Evolutionary conservation across 2,329 filamentous ascomycete genomes (phyloP).

Genomic region (Ceratocystis eucalypticola): DNA sequence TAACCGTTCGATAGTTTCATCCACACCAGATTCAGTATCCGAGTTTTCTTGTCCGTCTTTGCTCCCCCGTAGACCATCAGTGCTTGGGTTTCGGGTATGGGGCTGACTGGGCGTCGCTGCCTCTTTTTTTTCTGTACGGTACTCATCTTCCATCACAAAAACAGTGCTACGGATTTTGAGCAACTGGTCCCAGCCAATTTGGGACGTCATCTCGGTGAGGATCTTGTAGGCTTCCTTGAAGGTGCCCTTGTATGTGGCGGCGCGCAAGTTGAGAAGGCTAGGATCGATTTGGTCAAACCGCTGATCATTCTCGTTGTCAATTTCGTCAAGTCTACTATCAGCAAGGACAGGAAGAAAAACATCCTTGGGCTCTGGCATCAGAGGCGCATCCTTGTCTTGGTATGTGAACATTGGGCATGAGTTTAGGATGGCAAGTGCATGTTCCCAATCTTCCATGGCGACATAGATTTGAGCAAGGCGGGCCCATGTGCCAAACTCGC

Average conservation of each 20-base stretch:
- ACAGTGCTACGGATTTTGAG: conserved; percentile 90
- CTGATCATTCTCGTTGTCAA: conserved; percentile 78
- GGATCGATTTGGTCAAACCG: conserved; percentile 80
- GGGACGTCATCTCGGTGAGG: conserved; percentile 86
- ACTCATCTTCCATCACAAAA: conserved; percentile 99
- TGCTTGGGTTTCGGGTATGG: conserved; percentile 61
- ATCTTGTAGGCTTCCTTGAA: conserved; percentile 92
- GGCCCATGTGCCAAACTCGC: conserved; percentile 95
- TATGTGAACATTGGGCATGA: conserved; percentile 99
- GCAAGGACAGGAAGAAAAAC: conserved; percentile 75
- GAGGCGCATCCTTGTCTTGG: conserved; percentile 89
- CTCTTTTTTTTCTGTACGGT: conserved; percentile 72
- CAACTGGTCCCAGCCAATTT: conserved; percentile 95
- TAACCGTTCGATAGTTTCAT: conserved; percentile 17
- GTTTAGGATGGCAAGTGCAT: conserved; percentile 87
- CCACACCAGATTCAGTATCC: conserved; percentile 41
- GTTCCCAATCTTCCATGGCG: conserved; percentile 87
- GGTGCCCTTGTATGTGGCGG: conserved; percentile 82
- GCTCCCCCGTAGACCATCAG: conserved; percentile 60
- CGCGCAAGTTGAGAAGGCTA: conserved; percentile 71
- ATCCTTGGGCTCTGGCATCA: conserved; percentile 85
- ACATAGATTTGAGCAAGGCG: conserved; percentile 88
- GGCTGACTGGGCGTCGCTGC: conserved; percentile 27
- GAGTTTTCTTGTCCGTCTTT: conserved; percentile 54
- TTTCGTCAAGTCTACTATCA: conserved; percentile 87